These are phyloP conservation scores for Apophysomyces variabilis DNA, from an alignment of 371 early-diverging fungal species.

Conservation along the genomic window DNA sequence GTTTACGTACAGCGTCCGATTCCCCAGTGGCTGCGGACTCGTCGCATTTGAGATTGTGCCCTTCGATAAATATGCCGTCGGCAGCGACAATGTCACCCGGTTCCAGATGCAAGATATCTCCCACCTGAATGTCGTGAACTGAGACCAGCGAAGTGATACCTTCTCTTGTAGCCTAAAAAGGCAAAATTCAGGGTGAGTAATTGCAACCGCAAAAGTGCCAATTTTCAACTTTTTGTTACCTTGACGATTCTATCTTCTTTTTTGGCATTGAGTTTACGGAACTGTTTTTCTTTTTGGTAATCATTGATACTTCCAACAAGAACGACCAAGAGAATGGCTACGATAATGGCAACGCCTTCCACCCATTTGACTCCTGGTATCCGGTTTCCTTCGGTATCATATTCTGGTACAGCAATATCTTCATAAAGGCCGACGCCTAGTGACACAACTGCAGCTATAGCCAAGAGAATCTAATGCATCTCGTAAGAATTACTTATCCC, in stretches of 20 bases:
- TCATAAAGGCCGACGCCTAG: slow-evolving; percentile 89
- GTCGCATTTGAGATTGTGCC: slow-evolving; percentile 86
- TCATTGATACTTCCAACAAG: slow-evolving; percentile 83
- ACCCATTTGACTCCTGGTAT: slow-evolving; percentile 72
- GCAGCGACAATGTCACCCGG: slow-evolving; percentile 92
- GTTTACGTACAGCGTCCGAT: slow-evolving; percentile 77
- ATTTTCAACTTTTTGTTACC: slow-evolving; percentile 30
- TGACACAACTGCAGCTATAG: slow-evolving; percentile 85
- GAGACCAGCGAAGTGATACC: slow-evolving; percentile 79
- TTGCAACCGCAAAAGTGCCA: slow-evolving; percentile 16
- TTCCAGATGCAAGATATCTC: slow-evolving; percentile 89
- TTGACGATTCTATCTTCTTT: slow-evolving; percentile 82
- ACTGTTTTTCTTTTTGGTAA: slow-evolving; percentile 86
- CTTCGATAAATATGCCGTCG: slow-evolving; percentile 86
- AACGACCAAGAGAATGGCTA: slow-evolving; percentile 84
- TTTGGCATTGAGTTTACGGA: slow-evolving; percentile 82
- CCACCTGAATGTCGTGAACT: slow-evolving; percentile 84
- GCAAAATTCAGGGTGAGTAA: slow-evolving; percentile 13
- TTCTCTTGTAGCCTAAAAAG: slow-evolving; percentile 70
- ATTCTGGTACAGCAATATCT: slow-evolving; percentile 61
- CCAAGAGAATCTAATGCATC: slow-evolving; percentile 66
- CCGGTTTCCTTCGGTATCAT: slow-evolving; percentile 35
- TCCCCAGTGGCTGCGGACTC: slow-evolving; percentile 94
- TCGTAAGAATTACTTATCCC: slow-evolving; percentile 4
- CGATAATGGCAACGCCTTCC: slow-evolving; percentile 81